Percentiles rank a stretch among this genome's conserved stretches.
These are phyloP conservation scores for Cunninghamia lanceolata DNA, from an alignment of 75 land plant species.

Conservation along the genomic window DNA sequence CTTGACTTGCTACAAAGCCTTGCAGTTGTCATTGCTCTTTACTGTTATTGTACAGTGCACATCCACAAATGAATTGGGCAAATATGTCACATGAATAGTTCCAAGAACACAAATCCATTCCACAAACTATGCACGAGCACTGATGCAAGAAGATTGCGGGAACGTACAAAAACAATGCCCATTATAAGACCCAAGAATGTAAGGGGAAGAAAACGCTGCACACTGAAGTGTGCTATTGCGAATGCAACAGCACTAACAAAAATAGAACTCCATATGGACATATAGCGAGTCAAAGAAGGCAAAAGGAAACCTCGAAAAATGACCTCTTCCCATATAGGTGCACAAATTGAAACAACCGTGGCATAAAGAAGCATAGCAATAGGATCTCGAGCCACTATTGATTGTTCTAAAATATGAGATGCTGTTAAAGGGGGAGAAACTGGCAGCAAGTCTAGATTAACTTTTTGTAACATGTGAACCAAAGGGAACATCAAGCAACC, in stretches of 20 bases:
- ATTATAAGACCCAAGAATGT: conserved; percentile 91
- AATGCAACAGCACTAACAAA: conserved; percentile 78
- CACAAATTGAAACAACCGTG: conserved; percentile 82
- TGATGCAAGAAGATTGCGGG: conserved; percentile 81
- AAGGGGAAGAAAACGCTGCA: conserved; percentile 87
- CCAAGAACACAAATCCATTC: conserved; percentile 97
- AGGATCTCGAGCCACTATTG: conserved; percentile 88
- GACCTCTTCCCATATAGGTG: conserved; percentile 98
- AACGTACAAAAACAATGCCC: conserved; percentile 79
- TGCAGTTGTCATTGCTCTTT: conserved; percentile 1
- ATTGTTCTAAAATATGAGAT: conserved; percentile 79
- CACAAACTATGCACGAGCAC: conserved; percentile 96
- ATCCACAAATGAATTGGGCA: background rate
- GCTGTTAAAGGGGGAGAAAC: conserved; percentile 60
- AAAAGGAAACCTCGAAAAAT: conserved; percentile 92
- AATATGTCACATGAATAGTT: conserved; percentile 62
- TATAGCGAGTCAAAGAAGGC: conserved; percentile 81
- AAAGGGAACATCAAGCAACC: conserved; percentile 91
- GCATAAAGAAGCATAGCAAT: conserved; percentile 86
- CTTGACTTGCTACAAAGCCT: background rate
- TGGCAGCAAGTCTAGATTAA: conserved; percentile 52
- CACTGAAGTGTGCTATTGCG: conserved; percentile 91
- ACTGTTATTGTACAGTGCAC: conserved; percentile 1
- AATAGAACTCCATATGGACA: conserved; percentile 83
- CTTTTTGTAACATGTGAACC: conserved; percentile 74